Evolutionary conservation across 2,329 filamentous ascomycete species (phyloP), one percentile per base, ranked within the genome.

Genomic region (Talaromyces sp.): DNA sequence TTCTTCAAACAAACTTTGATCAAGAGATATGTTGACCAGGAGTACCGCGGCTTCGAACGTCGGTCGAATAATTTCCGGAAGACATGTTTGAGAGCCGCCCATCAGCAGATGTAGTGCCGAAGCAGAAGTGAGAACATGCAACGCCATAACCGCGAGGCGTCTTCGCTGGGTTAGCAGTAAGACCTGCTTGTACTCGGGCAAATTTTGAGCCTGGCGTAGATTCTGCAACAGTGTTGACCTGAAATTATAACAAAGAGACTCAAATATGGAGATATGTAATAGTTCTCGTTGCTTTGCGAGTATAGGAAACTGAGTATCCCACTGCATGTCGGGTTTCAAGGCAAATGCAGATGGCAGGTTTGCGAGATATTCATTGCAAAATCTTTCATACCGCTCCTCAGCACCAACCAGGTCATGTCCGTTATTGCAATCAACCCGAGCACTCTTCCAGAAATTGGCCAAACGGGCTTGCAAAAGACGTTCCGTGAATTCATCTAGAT

Each of bases 1-100:
- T 24, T 9, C 22, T 27, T 35, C 31, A 45, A 59, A 59, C 9
- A 39, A 22, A n/a, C 45, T n/a, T 19, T 19, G 56, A 3, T 27
- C 56, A 22, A 37, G 22, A 35, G n/a, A 39, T 4, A 45, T 1
- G 16, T 16, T 24, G 2, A 45, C 4, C 14, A 59, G 57, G n/a
- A 59, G 57, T 6, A 59, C 57, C 1, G 57, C 57, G 14, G 57
- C 57, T 43, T 59, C 57, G 22, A 59, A 59, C 5, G 57, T 59
- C 13, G 37, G 22, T 22, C 22, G 27, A 3, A 59, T 45, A 9
- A 59, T 14, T 3, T 9, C 57, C 2, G 57, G 19, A 45, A 59
- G 45, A 1, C 39, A 2, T 27, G 37, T 59, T 11, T 59, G 35
- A 24, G 33, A 11, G 19, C 39, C 39, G 5, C 37, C 13, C 9